Conservation (phyloP, 768 basidiomycete genomes). For the Xanthoconium purpureum region DNA sequence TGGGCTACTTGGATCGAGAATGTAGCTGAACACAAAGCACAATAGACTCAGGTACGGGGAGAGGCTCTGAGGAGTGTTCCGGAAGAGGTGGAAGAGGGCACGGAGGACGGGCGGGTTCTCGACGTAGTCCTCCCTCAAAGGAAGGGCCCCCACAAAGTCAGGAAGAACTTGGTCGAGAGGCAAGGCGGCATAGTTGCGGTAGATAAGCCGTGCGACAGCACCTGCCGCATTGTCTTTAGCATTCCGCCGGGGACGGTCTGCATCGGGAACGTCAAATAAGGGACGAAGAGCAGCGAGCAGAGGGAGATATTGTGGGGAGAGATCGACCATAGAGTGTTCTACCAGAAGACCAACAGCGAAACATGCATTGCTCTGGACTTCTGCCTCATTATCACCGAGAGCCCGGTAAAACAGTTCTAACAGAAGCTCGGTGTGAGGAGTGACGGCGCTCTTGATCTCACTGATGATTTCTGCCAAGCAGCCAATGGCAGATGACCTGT, state of each 20-base stretch:
- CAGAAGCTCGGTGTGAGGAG: constrained; percentile 77
- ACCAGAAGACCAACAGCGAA: constrained; percentile 92
- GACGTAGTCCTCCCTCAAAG: constrained; percentile 81
- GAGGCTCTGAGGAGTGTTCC: constrained; percentile 65
- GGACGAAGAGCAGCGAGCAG: constrained; percentile 79
- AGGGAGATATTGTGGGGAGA: constrained; percentile 74
- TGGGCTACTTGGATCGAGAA: constrained; percentile 68
- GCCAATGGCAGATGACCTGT: constrained; percentile 91
- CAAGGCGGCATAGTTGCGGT: constrained; percentile 71
- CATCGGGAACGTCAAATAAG: constrained; percentile 67
- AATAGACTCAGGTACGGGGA: constrained; percentile 76
- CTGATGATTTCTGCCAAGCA: constrained; percentile 93
- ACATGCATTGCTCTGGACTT: constrained; percentile 94
- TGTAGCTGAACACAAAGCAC: constrained; percentile 73
- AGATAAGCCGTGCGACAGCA: constrained; percentile 83
- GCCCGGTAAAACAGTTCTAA: constrained; percentile 83
- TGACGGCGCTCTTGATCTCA: constrained; percentile 84
- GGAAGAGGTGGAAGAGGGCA: constrained; percentile 85
- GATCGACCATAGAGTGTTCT: constrained; percentile 79
- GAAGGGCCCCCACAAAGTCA: constrained; percentile 75
- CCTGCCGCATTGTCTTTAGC: constrained; percentile 97
- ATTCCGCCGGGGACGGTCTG: constrained; percentile 67
- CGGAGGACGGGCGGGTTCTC: constrained; percentile 91
- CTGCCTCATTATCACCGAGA: constrained; percentile 79
- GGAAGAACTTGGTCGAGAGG: constrained; percentile 92